Evolutionary conservation across 306 rosid genomes (phyloP).

Genomic region (Pueraria montana): DNA sequence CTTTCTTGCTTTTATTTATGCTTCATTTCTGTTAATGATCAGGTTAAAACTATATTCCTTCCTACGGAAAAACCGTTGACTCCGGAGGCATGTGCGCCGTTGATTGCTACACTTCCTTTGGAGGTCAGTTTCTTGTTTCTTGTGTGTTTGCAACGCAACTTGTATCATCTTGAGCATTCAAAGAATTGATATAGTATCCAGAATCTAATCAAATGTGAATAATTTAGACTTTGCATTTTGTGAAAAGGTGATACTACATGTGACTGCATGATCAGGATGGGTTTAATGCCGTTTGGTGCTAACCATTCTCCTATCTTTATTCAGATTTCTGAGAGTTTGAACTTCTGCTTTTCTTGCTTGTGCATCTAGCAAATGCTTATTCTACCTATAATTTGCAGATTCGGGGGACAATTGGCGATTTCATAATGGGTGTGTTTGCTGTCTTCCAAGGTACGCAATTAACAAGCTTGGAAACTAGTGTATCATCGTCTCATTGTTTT

Average conservation of each 20-base stretch:
- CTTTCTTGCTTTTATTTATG: too few species aligned
- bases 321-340: not conserved
- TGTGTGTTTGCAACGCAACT: not conserved
- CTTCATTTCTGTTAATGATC: not conserved
- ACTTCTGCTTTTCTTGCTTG: not conserved
- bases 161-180: constrained; percentile 3
- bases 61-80: constrained; percentile 75
- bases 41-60: constrained; percentile 85
- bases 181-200: constrained; percentile 3
- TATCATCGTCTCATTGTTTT: not conserved
- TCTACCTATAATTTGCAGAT: constrained; percentile 55
- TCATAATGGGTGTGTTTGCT: constrained; percentile 72
- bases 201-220: too few species aligned
- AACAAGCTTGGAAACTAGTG: constrained; percentile 23
- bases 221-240: not conserved
- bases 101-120: constrained; percentile 89
- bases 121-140: constrained; percentile 59
- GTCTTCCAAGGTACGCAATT: constrained; percentile 84
- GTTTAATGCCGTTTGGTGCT: not conserved
- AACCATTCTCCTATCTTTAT: not conserved
- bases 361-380: constrained; percentile 45
- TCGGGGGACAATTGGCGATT: constrained; percentile 76
- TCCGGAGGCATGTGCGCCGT: constrained; percentile 77
- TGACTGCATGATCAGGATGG: constrained; percentile 11
- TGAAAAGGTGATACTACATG: constrained; percentile 6